Evolutionary conservation across 345 rosid genomes (phyloP), one percentile per base, ranked within the genome.

Genomic region (Microthlaspi erraticum): DNA sequence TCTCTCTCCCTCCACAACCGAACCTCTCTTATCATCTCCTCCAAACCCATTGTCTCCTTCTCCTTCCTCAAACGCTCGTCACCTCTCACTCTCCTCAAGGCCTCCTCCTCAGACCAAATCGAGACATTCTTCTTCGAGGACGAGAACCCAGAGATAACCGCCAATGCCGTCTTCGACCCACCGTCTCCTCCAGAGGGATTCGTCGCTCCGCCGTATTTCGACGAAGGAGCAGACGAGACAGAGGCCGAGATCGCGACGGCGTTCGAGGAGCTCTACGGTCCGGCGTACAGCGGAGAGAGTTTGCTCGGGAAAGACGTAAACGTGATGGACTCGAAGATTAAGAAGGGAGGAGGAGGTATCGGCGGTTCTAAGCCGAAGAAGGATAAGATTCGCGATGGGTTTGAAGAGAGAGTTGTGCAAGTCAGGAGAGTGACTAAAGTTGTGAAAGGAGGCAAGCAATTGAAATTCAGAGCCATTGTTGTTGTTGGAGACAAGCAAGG

Each of bases 401-500:
- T 91, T 33, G 96, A 93, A 14, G 98, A 93, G 87, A 82, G 96
- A 60, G 98, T 93, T 41, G 81, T 91, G 23, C 93, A 89, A 72
- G 91, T 87, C 4, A 61, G 96, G 72, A 81, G 96, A 68, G 97
- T 91, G 36, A 86, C 92, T 20, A 93, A 89, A 72, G 97, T 88
- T 65, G 94, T 89, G n/a, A 87, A 93, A 82, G 98, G 96, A 50
- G 98, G 98, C 68, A 89, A 87, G 70, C 88, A 87, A 23, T 52
- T 91, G 83, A 86, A 86, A 46, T 93, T 88, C 36, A 81, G 98
- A 76, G 94, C 84, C 0, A 73, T 89, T 77, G 94, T 93, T 39
- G 88, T 93, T 49, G 94, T 91, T 8, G 98, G 98, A 0, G 91
- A 93, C 45, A 89, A 84, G 72, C 83, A 89, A 54, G 97, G 97